Conservation (phyloP, 2,329 filamentous ascomycete species). For the Pseudogymnoascus sp. region DNA sequence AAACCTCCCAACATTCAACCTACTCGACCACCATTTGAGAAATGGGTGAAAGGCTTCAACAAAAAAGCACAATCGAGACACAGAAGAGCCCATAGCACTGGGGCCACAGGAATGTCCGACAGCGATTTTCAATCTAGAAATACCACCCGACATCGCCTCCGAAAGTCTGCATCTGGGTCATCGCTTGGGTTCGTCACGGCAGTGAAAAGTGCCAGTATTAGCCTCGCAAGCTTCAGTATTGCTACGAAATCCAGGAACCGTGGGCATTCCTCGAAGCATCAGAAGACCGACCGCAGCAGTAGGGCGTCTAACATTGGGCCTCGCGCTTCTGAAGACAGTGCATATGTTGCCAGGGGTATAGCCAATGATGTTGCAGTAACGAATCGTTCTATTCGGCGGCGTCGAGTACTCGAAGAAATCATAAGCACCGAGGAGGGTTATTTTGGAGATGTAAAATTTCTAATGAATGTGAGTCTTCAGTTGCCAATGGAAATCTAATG, state of each 20-base stretch:
- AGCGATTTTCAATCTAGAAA: constrained; percentile 23
- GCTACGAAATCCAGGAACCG: constrained; percentile 51
- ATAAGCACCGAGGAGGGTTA: constrained; percentile 83
- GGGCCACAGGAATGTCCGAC: constrained; percentile 30
- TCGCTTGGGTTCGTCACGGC: constrained; percentile 75
- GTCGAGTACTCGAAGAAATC: constrained; percentile 76
- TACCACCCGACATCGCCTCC: constrained; percentile 31
- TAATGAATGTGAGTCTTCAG: constrained; percentile 62
- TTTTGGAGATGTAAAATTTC: constrained; percentile 74
- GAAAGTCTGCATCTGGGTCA: constrained; percentile 60
- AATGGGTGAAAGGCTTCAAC: constrained; percentile 65
- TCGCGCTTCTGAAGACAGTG: constrained; percentile 59
- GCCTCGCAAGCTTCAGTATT: constrained; percentile 64
- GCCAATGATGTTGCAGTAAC: constrained; percentile 59
- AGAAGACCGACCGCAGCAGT: constrained; percentile 55
- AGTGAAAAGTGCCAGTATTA: constrained; percentile 73
- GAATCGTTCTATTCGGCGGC: constrained; percentile 64
- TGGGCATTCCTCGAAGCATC: constrained; percentile 44
- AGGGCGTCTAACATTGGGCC: constrained; percentile 50
- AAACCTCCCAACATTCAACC: neutral
- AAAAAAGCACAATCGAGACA: constrained; percentile 43
- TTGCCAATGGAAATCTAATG: neutral
- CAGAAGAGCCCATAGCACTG: constrained; percentile 29
- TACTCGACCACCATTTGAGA: constrained; percentile 48
- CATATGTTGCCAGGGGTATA: constrained; percentile 48